Percentiles rank a stretch among this genome's conserved stretches.
These are phyloP conservation scores for Aspergillus unguis DNA, from an alignment of 2,329 filamentous ascomycete genomes.

Conservation along the genomic window DNA sequence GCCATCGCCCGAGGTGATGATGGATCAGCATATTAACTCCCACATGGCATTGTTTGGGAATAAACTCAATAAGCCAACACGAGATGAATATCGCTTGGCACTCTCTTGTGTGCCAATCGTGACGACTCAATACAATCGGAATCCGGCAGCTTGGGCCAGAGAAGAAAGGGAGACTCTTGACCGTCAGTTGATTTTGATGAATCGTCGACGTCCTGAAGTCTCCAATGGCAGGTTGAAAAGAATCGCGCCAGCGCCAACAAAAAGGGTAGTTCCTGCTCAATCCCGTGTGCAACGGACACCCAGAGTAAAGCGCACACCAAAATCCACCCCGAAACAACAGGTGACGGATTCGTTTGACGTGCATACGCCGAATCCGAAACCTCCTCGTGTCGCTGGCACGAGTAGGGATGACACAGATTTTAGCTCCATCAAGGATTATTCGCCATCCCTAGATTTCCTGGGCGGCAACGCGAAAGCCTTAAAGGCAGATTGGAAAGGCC, in stretches of 20 bases:
- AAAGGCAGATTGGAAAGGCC: constrained; percentile 85
- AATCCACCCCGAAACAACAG: constrained; percentile 41
- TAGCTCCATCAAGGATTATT: constrained; percentile 66
- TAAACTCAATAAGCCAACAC: constrained; percentile 42
- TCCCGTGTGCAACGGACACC: constrained; percentile 30
- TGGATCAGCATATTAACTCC: constrained; percentile 43
- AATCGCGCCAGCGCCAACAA: constrained; percentile 39
- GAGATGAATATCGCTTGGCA: constrained; percentile 44
- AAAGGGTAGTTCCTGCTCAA: constrained; percentile 25
- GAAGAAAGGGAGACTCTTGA: constrained; percentile 42
- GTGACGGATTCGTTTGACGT: constrained; percentile 38
- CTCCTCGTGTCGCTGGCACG: constrained; percentile 47
- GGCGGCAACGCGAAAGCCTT: constrained; percentile 65
- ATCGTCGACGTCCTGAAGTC: constrained; percentile 33
- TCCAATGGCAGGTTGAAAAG: constrained; percentile 37
- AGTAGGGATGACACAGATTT: constrained; percentile 84
- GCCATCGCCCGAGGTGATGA: constrained; percentile 35
- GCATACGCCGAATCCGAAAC: constrained; percentile 40
- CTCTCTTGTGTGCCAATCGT: constrained; percentile 45
- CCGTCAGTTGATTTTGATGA: constrained; percentile 41
- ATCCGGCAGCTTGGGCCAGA: constrained; percentile 43
- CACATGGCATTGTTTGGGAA: constrained; percentile 42
- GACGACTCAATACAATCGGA: constrained; percentile 42
- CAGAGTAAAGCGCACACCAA: constrained; percentile 40
- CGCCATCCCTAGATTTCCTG: constrained; percentile 65